These are phyloP conservation scores for Turnera subulata DNA, from an alignment of 345 rosid genomes.

Conservation along the genomic window DNA sequence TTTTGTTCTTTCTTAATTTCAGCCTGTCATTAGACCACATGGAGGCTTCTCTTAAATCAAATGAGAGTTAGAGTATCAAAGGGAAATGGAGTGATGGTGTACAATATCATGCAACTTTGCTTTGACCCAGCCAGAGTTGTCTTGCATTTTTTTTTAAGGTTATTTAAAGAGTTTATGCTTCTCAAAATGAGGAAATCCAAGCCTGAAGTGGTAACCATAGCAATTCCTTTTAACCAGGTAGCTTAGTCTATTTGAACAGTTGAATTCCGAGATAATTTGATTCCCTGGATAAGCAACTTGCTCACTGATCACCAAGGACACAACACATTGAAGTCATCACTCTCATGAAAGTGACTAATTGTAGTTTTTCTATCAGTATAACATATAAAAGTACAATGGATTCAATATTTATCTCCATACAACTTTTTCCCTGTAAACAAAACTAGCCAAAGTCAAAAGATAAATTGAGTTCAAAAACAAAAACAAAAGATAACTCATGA, in stretches of 20 bases:
- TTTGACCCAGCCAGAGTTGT: constrained; percentile 29
- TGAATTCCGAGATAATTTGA: neutral
- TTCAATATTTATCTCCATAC: constrained; percentile 1
- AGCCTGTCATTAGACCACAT: constrained; percentile 22
- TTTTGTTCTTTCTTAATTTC: constrained; percentile 25
- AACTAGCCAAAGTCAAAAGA: too few species aligned
- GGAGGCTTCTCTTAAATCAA: constrained; percentile 17
- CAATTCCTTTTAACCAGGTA: neutral
- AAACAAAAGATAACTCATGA: neutral
- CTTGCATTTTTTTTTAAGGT: neutral
- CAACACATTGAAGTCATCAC: constrained; percentile 20
- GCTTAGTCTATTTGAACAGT: neutral
- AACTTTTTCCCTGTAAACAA: neutral
- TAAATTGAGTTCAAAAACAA: neutral
- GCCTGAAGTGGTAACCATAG: constrained; percentile 12
- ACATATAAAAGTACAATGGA: neutral
- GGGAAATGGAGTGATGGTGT: constrained; percentile 3
- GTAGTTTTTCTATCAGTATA: constrained; percentile 4
- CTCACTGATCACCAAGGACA: neutral
- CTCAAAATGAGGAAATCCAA: neutral
- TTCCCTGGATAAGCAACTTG: neutral
- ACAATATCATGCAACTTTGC: neutral
- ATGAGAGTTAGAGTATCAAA: constrained; percentile 5
- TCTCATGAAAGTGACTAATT: constrained; percentile 27
- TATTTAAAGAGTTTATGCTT: neutral